Evolutionary conservation across 1,284 basidiomycete species (phyloP), one percentile per base, ranked within the genome.

Genomic region (Pseudozyma flocculosa): DNA sequence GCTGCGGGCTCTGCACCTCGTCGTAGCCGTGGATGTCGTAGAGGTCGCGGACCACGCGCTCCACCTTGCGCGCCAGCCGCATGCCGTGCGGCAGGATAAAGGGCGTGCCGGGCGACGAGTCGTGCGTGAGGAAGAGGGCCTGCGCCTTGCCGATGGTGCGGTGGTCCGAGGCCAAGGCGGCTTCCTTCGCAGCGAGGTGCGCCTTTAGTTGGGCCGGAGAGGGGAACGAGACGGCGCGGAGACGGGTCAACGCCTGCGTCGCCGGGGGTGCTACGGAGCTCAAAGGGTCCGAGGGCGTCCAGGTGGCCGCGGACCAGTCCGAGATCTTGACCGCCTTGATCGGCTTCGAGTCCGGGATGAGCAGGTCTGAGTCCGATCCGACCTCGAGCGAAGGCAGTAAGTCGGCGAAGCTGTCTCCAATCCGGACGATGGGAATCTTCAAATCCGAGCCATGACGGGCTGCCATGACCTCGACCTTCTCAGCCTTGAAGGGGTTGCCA

Each of bases 81-180:
- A 72, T 73, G n/a, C 75, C 75, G 41, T 78, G 68, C 14, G 73
- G 72, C 17, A 75, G 58, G 43, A 78, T 65, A 57, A 76, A 78
- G 2, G 75, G 72, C n/a, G 72, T 75, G 19, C 75, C 75, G 0
- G 75, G 73, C 9, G 72, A 75, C 8, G 72, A 58, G 17, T 73
- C 72, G 45, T 77, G 72, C 13, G 72, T 72, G 45, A 77, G 65
- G 24, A 77, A 77, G 36, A 77, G 66, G 1, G 52, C 46, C 42
- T 76, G 74, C 1, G 63, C 41, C 36, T 59, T 59, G 14, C 74
- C 74, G 14, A 76, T 61, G 1, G 54, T 40, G 17, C 71, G 50
- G 26, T 76, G 74, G 45, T 75, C 73, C 23, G 60, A 56, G 19
- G 54, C 50, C 29, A 51, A 52, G 15, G 45, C 41, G 19, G 47